Base-by-base conservation (phyloP, 2,329 filamentous ascomycete genomes). In the Cercospora zeina region DNA sequence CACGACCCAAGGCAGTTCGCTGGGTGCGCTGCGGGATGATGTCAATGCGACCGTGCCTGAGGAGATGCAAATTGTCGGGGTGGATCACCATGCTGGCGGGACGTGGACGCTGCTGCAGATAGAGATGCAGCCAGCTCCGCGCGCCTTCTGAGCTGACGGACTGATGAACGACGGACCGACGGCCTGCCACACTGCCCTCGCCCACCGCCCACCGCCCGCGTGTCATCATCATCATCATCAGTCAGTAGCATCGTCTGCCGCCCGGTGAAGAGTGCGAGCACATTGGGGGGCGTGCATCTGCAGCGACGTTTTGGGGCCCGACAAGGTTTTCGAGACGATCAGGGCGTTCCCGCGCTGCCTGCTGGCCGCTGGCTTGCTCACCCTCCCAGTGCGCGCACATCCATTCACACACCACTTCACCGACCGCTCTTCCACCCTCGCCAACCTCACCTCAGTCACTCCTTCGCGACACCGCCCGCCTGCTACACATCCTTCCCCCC, bases 391-490 rank as follows among this genome's bases (percentile, higher is more conserved):
- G 19, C 27, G 47, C 14, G 30, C 47, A 13, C 47, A 31, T 19
- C 37, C 24, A 45, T 36, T 37, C 11, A 39, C 33, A 34, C 33
- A 30, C 36, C 24, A 27, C 24, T 27, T 27, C 47, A 62, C 54
- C 53, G 21, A 21, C 31, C 61, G 42, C 55, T 50, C n/a, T 31
- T 54, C 31, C 27, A 36, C 19, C 30, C 31, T 36, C 39, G 54
- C 31, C 55, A 21, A 54, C 61, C 61, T 47, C 55, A 58, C 61
- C 61, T 36, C 55, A 62, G 61, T 62, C 61, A 47, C 27, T 62
- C 61, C 61, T 62, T 62, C 55, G 57, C 36, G 14, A 21, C 30
- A 27, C 47, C 30, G 13, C 24, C 30, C 24, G 24, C 24, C 24
- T 6, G 47, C 47, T 51, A 34, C 53, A 24, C 53, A 30, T 30